Evolutionary conservation across 2,329 filamentous ascomycete species (phyloP).

Genomic region (Tolypocladium guangdongense): DNA sequence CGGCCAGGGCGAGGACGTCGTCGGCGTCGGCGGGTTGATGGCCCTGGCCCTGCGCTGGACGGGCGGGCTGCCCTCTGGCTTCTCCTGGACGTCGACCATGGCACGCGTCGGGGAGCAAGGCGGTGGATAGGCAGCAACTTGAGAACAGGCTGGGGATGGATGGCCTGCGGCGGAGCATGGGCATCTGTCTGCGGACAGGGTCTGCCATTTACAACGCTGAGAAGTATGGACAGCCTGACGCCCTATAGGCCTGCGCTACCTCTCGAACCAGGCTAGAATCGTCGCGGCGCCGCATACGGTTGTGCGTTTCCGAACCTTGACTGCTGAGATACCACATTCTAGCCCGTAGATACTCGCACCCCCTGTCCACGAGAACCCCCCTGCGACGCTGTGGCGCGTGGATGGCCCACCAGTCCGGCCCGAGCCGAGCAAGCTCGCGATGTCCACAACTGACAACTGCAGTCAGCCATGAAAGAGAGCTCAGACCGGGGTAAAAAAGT

Average conservation of each 20-base stretch:
- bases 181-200: neutral
- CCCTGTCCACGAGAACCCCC: neutral
- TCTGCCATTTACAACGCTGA: no score
- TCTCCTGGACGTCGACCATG: neutral
- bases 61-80: neutral
- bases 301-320: neutral
- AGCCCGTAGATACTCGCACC: neutral
- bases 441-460: no score
- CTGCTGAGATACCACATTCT: neutral
- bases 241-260: neutral
- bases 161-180: neutral
- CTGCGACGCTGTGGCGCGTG: neutral
- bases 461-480: neutral
- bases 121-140: neutral
- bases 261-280: neutral
- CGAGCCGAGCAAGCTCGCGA: neutral
- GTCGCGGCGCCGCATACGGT: neutral
- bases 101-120: neutral
- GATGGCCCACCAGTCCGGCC: neutral
- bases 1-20: neutral
- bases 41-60: neutral
- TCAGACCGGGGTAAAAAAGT: neutral
- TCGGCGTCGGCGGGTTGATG: neutral
- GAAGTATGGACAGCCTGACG: neutral
- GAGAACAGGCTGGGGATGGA: neutral